Conservation (phyloP, 345 rosid genomes). For the Diplotaxis tenuifolia region DNA sequence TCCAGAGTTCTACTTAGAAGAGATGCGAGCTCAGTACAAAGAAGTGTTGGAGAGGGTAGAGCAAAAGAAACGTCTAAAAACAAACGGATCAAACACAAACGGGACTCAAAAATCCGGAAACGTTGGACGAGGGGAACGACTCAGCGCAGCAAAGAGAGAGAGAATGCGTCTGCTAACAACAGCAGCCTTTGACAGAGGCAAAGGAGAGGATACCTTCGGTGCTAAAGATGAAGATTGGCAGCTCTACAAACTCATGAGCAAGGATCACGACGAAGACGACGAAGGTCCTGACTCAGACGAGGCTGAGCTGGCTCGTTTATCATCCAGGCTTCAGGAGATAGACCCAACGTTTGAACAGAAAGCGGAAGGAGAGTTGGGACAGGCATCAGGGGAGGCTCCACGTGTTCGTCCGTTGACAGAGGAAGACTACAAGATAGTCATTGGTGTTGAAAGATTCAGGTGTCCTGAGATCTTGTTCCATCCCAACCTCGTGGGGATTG, state of each 20-base stretch:
- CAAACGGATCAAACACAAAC: conserved; percentile 70
- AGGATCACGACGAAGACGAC: conserved; percentile 79
- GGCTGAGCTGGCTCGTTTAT: conserved; percentile 64
- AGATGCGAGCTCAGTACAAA: conserved; percentile 66
- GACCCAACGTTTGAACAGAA: conserved; percentile 78
- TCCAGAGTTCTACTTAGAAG: conserved; percentile 77
- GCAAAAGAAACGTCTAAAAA: conserved; percentile 78
- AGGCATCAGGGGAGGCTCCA: conserved; percentile 59
- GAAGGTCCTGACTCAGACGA: conserved; percentile 70
- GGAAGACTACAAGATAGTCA: conserved; percentile 78
- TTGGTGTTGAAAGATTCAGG: conserved; percentile 82
- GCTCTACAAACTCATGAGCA: conserved; percentile 89
- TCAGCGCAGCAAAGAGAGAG: conserved; percentile 92
- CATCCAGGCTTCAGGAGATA: conserved; percentile 78
- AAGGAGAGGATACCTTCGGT: conserved; percentile 92
- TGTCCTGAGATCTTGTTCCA: conserved; percentile 81
- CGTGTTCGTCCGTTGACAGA: conserved; percentile 62
- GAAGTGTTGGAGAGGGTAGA: conserved; percentile 79
- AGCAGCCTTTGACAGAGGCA: conserved; percentile 96
- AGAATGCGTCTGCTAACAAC: conserved; percentile 94
- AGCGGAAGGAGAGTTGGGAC: conserved; percentile 50
- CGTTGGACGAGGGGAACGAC: conserved; percentile 93
- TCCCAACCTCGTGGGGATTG: conserved; percentile 84
- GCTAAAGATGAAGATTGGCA: conserved; percentile 98
- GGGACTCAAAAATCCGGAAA: conserved; percentile 69